Base-by-base conservation (phyloP, 108 stramenopile genomes). In the Nitzschia palea region DNA sequence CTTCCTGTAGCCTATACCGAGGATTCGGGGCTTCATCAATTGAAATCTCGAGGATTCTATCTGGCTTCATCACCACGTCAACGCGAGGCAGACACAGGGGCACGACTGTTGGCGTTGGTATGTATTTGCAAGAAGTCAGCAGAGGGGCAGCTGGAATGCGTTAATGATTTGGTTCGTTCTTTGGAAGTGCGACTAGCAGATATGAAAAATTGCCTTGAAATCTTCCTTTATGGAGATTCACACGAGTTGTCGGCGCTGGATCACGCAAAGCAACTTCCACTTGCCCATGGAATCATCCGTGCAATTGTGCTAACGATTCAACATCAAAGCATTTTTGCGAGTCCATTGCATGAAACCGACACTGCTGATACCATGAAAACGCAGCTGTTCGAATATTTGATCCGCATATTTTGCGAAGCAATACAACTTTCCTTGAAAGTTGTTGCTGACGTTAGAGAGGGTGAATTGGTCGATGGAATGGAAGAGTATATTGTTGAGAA, bases 21-120 rank as follows among this genome's bases (percentile, higher is more conserved):
- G 31, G 48, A 43, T 12, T 26, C 4, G 15, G 40, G 31, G 17
- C 34, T 48, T 34, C 28, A 55, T 26, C 17, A 15, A 0, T 34
- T 63, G 15, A 20, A 45, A 44, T 55, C 62, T 42, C 76, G 80
- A 27, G 86, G 73, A 2, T n/a, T 87, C 12, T 67, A 71, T 54
- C 64, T 86, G 32, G 84, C 84, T 9, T 78, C 81, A 3, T 81
- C 80, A 18, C 88, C 88, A 9, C 61, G 88, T 32, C 80, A 83
- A 65, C 67, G 85, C 6, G 88, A 89, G 59, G 74, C 83, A 2
- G 88, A 89, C 34, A 81, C 88, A 0, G 88, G 88, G 6, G 77
- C 82, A 8, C 71, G 80, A 10, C 63, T 86, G 23, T 34, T 89
- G 34, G 56, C 73, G 0, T 57, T 85, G 44, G 61, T 81, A 1